Conservation (phyloP, 805 yeast genomes). For the Jamesozyma gamospora region DNA sequence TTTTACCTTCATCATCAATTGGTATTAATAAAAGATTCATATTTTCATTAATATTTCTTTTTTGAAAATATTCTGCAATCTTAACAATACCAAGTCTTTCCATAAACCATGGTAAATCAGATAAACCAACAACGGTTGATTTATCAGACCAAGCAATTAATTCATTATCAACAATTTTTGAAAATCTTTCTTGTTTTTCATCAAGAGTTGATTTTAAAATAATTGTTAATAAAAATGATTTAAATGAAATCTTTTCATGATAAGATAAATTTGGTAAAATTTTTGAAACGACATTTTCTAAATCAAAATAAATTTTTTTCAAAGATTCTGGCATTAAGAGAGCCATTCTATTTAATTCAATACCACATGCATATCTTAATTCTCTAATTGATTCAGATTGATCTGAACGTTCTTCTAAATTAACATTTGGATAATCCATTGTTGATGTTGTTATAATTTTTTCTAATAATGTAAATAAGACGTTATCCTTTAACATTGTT, state of each 20-base stretch:
- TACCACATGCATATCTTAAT: conserved; percentile 83
- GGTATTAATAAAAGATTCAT: conserved; percentile 67
- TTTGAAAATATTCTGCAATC: conserved; percentile 83
- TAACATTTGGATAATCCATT: conserved; percentile 57
- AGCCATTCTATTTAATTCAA: conserved; percentile 88
- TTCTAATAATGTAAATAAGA: conserved; percentile 79
- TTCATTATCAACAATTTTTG: conserved; percentile 88
- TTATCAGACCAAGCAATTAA: conserved; percentile 88
- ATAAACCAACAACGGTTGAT: conserved; percentile 76
- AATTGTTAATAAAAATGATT: conserved; percentile 82
- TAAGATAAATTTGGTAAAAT: conserved; percentile 68
- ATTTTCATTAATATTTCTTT: conserved; percentile 66
- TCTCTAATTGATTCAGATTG: conserved; percentile 79
- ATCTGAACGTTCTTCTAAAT: conserved; percentile 42
- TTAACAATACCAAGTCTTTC: conserved; percentile 90
- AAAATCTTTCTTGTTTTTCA: conserved; percentile 67
- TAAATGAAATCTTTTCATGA: conserved; percentile 89
- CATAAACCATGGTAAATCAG: conserved; percentile 96
- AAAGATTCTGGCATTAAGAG: conserved; percentile 89
- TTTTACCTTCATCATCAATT: conserved; percentile 85
- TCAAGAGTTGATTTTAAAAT: conserved; percentile 75
- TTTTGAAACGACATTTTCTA: conserved; percentile 70
- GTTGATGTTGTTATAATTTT: conserved; percentile 78
- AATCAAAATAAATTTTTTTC: conserved; percentile 66
- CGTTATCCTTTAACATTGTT: conserved; percentile 72